Percentiles rank a stretch among this genome's conserved stretches.
These are phyloP conservation scores for Aegilops bicornis DNA, from an alignment of 176 grass and related monocot genomes.

Conservation along the genomic window DNA sequence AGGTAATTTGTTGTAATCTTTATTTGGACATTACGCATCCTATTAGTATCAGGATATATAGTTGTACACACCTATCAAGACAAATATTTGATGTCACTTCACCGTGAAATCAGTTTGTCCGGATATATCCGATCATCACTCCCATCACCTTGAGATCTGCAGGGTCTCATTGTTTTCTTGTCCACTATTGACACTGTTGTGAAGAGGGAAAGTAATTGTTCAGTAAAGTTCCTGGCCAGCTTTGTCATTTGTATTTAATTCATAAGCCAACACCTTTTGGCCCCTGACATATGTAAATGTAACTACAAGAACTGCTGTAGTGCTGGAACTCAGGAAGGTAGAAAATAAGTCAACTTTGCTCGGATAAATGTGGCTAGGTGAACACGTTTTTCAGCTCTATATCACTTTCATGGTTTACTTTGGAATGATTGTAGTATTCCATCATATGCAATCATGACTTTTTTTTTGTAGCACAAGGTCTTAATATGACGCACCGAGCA, in stretches of 20 bases:
- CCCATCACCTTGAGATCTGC: not conserved
- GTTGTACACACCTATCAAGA: not conserved
- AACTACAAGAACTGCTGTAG: not conserved
- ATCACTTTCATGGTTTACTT: not conserved
- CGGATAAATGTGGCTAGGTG: not conserved
- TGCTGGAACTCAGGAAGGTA: not conserved
- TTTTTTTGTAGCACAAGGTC: not conserved
- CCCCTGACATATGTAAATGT: not conserved
- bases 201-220: not conserved
- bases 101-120: not conserved
- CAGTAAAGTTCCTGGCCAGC: not conserved
- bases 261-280: not conserved
- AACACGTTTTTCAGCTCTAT: not conserved
- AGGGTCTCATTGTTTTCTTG: not conserved
- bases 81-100: not conserved
- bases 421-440: not conserved
- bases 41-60: not conserved
- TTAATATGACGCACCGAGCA: too few species aligned
- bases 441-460: not conserved
- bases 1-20: slow-evolving; percentile 57
- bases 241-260: not conserved
- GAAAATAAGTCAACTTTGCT: not conserved
- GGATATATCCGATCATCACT: not conserved
- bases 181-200: not conserved
- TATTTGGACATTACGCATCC: not conserved